Conservation (phyloP, 768 basidiomycete species). For the Psilocybe azurescens region DNA sequence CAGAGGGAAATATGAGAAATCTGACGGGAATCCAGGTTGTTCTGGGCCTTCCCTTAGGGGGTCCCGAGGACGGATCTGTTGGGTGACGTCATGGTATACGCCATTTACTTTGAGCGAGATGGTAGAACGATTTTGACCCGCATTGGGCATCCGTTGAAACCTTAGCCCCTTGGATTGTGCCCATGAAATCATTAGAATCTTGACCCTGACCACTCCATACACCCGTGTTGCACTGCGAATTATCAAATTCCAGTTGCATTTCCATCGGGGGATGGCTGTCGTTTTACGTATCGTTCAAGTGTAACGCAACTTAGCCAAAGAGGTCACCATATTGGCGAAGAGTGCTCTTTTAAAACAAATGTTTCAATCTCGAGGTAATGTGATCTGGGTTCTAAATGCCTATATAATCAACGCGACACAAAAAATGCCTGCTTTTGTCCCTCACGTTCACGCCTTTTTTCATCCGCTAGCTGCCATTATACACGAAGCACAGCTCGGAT, state of each 20-base stretch:
- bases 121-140: conserved; percentile 10
- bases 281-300: neutral
- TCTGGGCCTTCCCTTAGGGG: conserved; percentile 15
- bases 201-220: neutral
- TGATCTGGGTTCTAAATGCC: conserved; percentile 19
- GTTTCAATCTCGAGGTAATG: conserved; percentile 15
- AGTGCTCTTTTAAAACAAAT: neutral
- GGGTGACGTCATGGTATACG: conserved; percentile 25
- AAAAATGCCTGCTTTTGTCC: conserved; percentile 7
- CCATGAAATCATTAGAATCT: conserved; percentile 11
- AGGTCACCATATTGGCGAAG: neutral
- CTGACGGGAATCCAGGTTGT: conserved; percentile 17
- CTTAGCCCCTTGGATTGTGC: conserved; percentile 13
- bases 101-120: neutral
- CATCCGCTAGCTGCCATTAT: conserved; percentile 15
- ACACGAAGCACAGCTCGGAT: conserved; percentile 17
- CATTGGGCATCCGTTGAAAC: neutral
- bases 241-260: neutral
- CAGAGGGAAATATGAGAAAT: conserved; percentile 6
- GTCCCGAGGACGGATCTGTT: conserved; percentile 16
- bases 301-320: neutral
- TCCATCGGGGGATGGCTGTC: neutral
- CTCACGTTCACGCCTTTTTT: conserved; percentile 10
- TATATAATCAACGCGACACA: conserved; percentile 21
- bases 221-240: neutral